Conservation (phyloP, 805 yeast species). For the Jamesozyma jinghongensis region DNA sequence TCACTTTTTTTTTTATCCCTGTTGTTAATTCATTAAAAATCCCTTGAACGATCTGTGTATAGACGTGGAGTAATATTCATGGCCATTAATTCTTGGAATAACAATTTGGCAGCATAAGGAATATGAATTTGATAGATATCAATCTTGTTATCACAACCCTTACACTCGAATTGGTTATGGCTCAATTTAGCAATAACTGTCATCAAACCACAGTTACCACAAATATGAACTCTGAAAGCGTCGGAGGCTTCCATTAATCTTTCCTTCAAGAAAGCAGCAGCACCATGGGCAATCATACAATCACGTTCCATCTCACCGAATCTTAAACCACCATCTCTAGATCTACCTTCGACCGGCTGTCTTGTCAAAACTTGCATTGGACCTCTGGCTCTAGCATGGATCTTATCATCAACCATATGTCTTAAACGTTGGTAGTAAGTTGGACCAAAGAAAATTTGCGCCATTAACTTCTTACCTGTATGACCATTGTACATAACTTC, state of each 20-base stretch:
- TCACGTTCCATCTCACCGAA: conserved; percentile 99
- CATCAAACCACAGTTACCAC: conserved; percentile 99
- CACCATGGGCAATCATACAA: conserved; percentile 99
- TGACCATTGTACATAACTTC: conserved; percentile 99
- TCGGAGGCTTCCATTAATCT: conserved; percentile 98
- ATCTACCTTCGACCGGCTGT: conserved; percentile 98
- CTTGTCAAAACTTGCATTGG: conserved; percentile 96
- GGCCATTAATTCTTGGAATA: conserved; percentile 99
- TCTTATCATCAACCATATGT: conserved; percentile 99
- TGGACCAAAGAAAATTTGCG: conserved; percentile 99
- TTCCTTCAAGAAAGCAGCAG: conserved; percentile 95
- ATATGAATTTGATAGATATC: conserved; percentile 95
- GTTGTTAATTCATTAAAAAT: conserved; percentile 16
- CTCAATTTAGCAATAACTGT: conserved; percentile 93
- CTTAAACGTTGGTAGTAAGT: conserved; percentile 97
- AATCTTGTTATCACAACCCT: conserved; percentile 96
- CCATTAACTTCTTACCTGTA: conserved; percentile 96
- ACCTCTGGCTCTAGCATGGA: conserved; percentile 98
- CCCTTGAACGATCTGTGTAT: conserved; percentile 77
- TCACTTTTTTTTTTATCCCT: neutral
- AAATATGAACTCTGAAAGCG: conserved; percentile 95
- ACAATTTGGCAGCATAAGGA: conserved; percentile 95
- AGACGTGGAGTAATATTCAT: conserved; percentile 97
- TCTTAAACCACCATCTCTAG: conserved; percentile 98
- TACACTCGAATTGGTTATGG: conserved; percentile 96